phyloP scores from a whole-genome alignment of 495 filamentous ascomycete genomes.

The Penicillium verhagenii region DNA sequence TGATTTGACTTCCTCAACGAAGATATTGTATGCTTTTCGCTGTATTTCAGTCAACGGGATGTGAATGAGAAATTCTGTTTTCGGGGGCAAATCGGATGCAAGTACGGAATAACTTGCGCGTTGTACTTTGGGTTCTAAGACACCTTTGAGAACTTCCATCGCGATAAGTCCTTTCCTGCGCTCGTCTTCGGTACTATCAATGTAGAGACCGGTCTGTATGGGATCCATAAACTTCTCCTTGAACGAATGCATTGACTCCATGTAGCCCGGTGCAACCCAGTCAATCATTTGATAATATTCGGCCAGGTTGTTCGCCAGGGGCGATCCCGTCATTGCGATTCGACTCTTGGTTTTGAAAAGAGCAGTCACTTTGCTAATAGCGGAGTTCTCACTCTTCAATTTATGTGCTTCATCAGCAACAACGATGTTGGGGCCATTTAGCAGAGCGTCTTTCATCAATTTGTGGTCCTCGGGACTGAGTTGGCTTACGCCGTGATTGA shows the following conservation, averaged over 20 bases:
- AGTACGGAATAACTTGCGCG: conserved; percentile 69
- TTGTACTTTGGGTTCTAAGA: conserved; percentile 76
- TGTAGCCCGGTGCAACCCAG: conserved; percentile 79
- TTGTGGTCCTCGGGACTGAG: conserved; percentile 37
- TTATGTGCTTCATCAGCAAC: conserved; percentile 85
- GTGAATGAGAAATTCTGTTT: conserved; percentile 78
- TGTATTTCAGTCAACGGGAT: conserved; percentile 71
- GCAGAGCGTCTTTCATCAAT: conserved; percentile 46
- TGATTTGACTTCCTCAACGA: conserved; percentile 33
- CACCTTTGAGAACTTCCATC: conserved; percentile 67
- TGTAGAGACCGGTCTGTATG: conserved; percentile 67
- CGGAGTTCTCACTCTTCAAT: conserved; percentile 61
- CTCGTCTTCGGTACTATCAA: conserved; percentile 55
- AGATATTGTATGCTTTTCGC: conserved; percentile 58
- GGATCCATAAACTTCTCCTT: conserved; percentile 64
- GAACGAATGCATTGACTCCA: conserved; percentile 68
- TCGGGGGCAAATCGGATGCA: conserved; percentile 60
- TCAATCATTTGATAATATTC: conserved; percentile 87
- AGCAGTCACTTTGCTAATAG: conserved; percentile 51
- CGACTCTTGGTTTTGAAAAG: conserved; percentile 66
- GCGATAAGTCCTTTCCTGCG: conserved; percentile 59
- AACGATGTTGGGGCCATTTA: conserved; percentile 67
- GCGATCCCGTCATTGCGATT: conserved; percentile 86
- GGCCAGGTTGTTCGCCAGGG: conserved; percentile 74
- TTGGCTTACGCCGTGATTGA: conserved; percentile 33